Conservation (phyloP, 805 yeast genomes). For the Danielia oregonensis region DNA sequence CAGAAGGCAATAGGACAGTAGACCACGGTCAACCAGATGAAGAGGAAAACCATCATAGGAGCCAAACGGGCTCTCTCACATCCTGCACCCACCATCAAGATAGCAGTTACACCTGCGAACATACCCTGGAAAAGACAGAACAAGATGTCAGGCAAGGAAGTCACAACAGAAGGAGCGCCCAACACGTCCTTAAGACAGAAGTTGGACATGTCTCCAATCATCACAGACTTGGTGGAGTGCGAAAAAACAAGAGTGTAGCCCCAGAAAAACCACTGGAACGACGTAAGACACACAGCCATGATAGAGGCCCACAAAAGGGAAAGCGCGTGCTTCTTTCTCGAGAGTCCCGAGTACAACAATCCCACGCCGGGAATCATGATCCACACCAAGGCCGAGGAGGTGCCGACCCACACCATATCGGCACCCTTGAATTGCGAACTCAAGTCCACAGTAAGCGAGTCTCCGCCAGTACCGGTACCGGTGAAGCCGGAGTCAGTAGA, state of each 20-base stretch:
- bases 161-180: constrained; percentile 69
- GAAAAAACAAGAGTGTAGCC: constrained; percentile 74
- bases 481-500: constrained; percentile 28
- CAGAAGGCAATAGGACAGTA: constrained; percentile 96
- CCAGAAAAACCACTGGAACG: constrained; percentile 97
- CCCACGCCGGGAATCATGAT: constrained; percentile 98
- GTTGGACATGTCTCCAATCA: constrained; percentile 78
- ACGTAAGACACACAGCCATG: constrained; percentile 77
- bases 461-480: constrained; percentile 73
- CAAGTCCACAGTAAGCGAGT: constrained; percentile 68
- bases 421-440: constrained; percentile 67
- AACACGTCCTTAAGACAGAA: constrained; percentile 78
- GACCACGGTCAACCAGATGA: constrained; percentile 91
- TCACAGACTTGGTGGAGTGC: constrained; percentile 55
- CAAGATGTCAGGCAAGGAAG: constrained; percentile 82
- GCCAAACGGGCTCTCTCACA: constrained; percentile 95
- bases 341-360: constrained; percentile 83
- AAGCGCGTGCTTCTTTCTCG: constrained; percentile 94
- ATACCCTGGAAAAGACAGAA: constrained; percentile 92
- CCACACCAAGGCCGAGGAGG: constrained; percentile 81
- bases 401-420: constrained; percentile 83
- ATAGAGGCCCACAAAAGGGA: constrained; percentile 91
- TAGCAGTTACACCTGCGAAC: constrained; percentile 93
- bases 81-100: constrained; percentile 95
- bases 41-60: constrained; percentile 93